Conservation (phyloP, 805 yeast species). For the Starmerella gropengiesseri region DNA sequence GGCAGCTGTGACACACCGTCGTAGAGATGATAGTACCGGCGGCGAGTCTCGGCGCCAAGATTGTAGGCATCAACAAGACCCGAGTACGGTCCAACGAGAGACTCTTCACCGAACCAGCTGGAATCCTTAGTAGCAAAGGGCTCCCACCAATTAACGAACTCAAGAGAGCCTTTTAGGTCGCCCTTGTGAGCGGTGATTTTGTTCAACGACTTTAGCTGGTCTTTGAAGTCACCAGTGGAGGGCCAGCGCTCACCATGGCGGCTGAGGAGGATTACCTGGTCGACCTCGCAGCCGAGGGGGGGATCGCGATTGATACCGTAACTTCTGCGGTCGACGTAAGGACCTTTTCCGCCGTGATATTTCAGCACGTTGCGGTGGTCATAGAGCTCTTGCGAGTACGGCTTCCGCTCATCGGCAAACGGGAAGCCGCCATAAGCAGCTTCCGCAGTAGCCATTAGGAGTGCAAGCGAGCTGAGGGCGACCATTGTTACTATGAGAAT, state of each 20-base stretch:
- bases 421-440: slow-evolving; percentile 10
- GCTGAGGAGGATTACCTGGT: slow-evolving; percentile 42
- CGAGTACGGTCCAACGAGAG: slow-evolving; percentile 40
- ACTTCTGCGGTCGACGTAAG: slow-evolving; percentile 33
- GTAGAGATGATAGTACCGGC: slow-evolving; percentile 41
- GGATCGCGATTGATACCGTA: slow-evolving; percentile 43
- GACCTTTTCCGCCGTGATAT: slow-evolving; percentile 19
- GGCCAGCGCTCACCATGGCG: slow-evolving; percentile 56
- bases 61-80: slow-evolving; percentile 42
- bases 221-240: slow-evolving; percentile 18
- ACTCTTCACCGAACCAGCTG: slow-evolving; percentile 42
- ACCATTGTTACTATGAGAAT: too few species aligned
- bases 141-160: slow-evolving; percentile 39
- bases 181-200: slow-evolving; percentile 11
- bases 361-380: slow-evolving; percentile 33
- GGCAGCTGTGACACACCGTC: slow-evolving; percentile 33
- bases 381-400: slow-evolving; percentile 24
- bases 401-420: slow-evolving; percentile 11
- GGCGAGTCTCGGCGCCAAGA: slow-evolving; percentile 41
- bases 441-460: not conserved
- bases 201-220: slow-evolving; percentile 12
- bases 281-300: slow-evolving; percentile 42
- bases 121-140: slow-evolving; percentile 32
- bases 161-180: slow-evolving; percentile 33
- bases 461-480: not conserved